Base-by-base conservation (phyloP, 208 protist genomes). In the Acanthamoeba culbertsoni region DNA sequence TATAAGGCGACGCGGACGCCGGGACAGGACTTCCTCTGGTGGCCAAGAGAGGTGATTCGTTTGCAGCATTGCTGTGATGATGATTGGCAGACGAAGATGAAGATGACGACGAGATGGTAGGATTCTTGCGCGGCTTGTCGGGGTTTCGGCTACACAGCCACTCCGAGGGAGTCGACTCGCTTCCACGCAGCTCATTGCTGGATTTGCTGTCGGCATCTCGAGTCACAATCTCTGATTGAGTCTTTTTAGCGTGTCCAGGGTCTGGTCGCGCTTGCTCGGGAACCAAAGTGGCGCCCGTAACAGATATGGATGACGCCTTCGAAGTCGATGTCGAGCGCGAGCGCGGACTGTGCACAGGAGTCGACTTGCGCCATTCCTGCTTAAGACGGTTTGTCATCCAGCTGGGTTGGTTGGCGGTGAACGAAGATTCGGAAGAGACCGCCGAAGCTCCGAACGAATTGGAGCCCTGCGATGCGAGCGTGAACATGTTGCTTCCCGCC, bases 351-450 rank as follows among this genome's bases (percentile, higher is more conserved):
- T 43, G 37, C 2, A 79, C 37, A 7, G 68, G 68, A n/a, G 37
- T 79, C 35, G 68, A 79, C 42, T 79, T 79, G 33, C 68, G 68
- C 68, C 68, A 79, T 40, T 79, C 68, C 42, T 79, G 68, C 68
- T 79, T 79, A n/a, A 79, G 68, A 10, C 68, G 31, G 16, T 33
- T 4, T 2, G 33, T 51, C 23, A 79, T 79, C 68, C 68, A 79
- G 7, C 37, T 40, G 23, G 68, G 31, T 40, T 79, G 68, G 37
- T 79, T 79, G 33, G 68, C 68, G 16, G 68, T 79, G 40, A 40
- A 51, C 37, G 68, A 33, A 40, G 10, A 33, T 7, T 16, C 8
- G 16, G 68, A 79, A 33, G 68, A 68, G 59, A 31, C 1, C 59
- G 59, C 7, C 28, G 28, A 7, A 2, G 28, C 28, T 31, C 23